Evolutionary conservation across 116 monocot genomes (phyloP), one percentile per base, ranked within the genome.

Genomic region (Papilionanthe hybrid): DNA sequence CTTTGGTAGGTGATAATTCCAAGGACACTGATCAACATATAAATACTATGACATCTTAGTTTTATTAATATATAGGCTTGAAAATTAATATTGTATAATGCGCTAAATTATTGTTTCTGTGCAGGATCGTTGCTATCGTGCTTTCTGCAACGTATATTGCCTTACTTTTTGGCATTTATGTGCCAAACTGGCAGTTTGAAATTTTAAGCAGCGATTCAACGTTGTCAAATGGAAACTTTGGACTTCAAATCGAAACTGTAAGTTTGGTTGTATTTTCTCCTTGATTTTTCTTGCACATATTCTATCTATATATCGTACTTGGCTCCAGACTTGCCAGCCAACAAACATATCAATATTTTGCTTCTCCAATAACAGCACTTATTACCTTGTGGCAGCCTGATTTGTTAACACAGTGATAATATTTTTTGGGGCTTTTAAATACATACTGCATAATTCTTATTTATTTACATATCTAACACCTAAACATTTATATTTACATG

Each of bases 121-220:
- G 79, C 84, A 98, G 98, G 98, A 71, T 91, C 43, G 77, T 89
- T 79, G 89, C 90, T 45, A 76, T 86, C 73, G 28, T 89, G 55
- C 86, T 94, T 55, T 84, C 85, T 79, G 83, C 82, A 74, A 68
- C 83, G 9, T 94, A 98, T 50, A 25, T 91, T 82, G 84, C 86
- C 75, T 88, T 94, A 83, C 75, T 94, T 42, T 85, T 93, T 72
- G 93, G 87, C 27, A 81, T 94, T 55, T 94, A 94, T 78, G 87
- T 94, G 58, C 91, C 94, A 17, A 78, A 87, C 75, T 98, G 98
- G 98, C 43, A 85, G 23, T 98, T 98, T 83, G 81, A 89, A 87
- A 77, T 85, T 80, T 74, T 86, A 87, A 84, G 55, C 75, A 87
- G 79, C 32, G 86, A 85, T 85, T 85, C 81, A 73, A 80, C 90